A percentile compares a stretch with the other conserved stretches of the same genome.
Evolutionary conservation across 805 yeast genomes (phyloP).

Genomic region (Metschnikowia amazonensis): DNA sequence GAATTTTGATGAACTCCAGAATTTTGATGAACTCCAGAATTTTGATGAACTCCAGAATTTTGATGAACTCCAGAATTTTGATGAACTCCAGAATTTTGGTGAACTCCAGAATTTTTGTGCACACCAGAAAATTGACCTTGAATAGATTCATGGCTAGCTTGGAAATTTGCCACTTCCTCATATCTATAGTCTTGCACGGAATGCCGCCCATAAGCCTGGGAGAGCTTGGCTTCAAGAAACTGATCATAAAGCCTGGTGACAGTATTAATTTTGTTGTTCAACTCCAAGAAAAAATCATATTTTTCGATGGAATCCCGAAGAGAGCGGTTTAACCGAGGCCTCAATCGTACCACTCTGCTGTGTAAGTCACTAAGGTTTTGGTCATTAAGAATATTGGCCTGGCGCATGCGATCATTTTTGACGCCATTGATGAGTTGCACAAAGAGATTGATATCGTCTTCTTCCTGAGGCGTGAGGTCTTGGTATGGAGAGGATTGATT

Average conservation of each 20-base stretch:
- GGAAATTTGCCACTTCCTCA: too few relatives aligned
- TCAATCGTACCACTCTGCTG: slow-evolving; percentile 53
- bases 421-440: slow-evolving; percentile 58
- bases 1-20: too few relatives aligned
- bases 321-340: slow-evolving; percentile 66
- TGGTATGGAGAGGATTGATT: too few relatives aligned
- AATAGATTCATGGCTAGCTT: too few relatives aligned
- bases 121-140: too few relatives aligned
- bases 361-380: slow-evolving; percentile 54
- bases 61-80: too few relatives aligned
- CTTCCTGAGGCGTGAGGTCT: slow-evolving; percentile 57
- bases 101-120: too few relatives aligned
- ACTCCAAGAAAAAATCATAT: slow-evolving; percentile 62
- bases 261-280: slow-evolving; percentile 75
- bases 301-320: slow-evolving; percentile 55
- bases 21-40: too few relatives aligned
- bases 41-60: too few relatives aligned
- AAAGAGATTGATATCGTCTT: slow-evolving; percentile 64
- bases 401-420: slow-evolving; percentile 45
- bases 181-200: slow-evolving; percentile 4
- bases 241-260: slow-evolving; percentile 74
- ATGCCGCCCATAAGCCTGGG: slow-evolving; percentile 35
- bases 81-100: too few relatives aligned
- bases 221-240: slow-evolving; percentile 53
- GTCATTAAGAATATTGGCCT: slow-evolving; percentile 40